Base-by-base conservation (phyloP, 495 filamentous ascomycete genomes). In the Penicillium nucicola region DNA sequence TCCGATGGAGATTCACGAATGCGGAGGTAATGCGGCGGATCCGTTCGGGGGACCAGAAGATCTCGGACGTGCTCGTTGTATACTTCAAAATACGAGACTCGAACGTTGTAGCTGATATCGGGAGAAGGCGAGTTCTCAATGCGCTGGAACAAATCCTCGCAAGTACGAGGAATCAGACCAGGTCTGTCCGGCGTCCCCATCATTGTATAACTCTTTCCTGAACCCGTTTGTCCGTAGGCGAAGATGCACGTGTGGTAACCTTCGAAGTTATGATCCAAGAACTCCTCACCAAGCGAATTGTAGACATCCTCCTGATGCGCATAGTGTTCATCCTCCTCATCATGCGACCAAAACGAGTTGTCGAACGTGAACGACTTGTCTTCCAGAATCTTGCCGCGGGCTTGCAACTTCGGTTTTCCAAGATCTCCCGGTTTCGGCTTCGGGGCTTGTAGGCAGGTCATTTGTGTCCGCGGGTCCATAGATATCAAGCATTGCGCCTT, bases 241-340 rank as follows among this genome's bases (percentile, higher is more conserved):
- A 99, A 97, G 53, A 99, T 97, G 64, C 93, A 99, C 0, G 93
- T 99, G 68, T 99, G 91, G 70, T 97, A 99, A 50, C 93, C 93
- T 61, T 97, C 92, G 55, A 99, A 99, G 69, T 99, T 99, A 74
- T 97, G 95, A 66, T 99, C 95, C 44, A 99, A 77, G 52, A 97
- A 97, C 55, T 97, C 95, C 64, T 97, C 93, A 30, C 95, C 93
- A 5, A 99, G 78, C 28, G 84, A 84, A 64, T 95, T 88, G 75
- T 99, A 99, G 36, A 99, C 86, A 62, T 97, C 88, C 55, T 92
- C 90, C 60, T 99, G 93, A 49, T 84, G 75, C 15, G 87, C 88
- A 58, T 90, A 92, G 59, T 90, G 85, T 42, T 83, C 75, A 55
- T 95, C 90, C 22, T 70, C 58, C 30, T 76, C 72, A 57, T 92